Evolutionary conservation across 352 stramenopile genomes (phyloP).

Genomic region (Phytophthora cactorum): DNA sequence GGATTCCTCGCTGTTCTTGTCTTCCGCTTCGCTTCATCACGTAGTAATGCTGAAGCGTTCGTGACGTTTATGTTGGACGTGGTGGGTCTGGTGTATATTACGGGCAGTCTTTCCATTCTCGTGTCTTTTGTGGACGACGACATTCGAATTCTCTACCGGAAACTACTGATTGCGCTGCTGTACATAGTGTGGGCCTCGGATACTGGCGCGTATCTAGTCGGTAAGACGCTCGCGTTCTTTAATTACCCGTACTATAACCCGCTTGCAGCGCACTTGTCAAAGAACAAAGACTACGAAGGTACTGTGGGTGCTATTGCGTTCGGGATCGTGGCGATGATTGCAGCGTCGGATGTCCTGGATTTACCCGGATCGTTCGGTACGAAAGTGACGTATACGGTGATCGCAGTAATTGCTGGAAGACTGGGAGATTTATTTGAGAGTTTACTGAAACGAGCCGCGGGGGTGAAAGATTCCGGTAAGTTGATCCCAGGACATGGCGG

Average conservation of each 20-base stretch:
- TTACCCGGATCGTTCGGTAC: conserved; percentile 77
- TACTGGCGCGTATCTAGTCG: conserved; percentile 93
- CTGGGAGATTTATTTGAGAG: conserved; percentile 94
- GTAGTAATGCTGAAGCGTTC: conserved; percentile 32
- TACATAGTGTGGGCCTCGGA: conserved; percentile 83
- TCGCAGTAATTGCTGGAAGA: conserved; percentile 92
- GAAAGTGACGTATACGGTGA: conserved; percentile 77
- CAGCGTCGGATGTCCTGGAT: conserved; percentile 60
- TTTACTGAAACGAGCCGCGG: conserved; percentile 94
- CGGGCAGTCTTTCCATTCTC: conserved; percentile 50
- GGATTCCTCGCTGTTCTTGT: conserved; percentile 44
- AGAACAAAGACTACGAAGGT: conserved; percentile 96
- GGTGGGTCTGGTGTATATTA: conserved; percentile 63
- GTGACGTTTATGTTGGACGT: conserved; percentile 55
- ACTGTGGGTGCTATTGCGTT: conserved; percentile 83
- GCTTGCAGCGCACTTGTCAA: conserved; percentile 89
- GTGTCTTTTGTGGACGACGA: conserved; percentile 64
- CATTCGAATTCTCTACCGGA: conserved; percentile 54
- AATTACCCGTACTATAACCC: conserved; percentile 82
- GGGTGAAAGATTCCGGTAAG: conserved; percentile 94
- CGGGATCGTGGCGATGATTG: conserved; percentile 87
- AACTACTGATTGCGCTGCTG: conserved; percentile 64
- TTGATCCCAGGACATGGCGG: conserved; percentile 95
- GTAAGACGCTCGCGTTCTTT: conserved; percentile 85
- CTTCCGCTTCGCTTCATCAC: conserved; percentile 45